These are phyloP conservation scores for Patellaria atrata DNA, from an alignment of 495 filamentous ascomycete genomes.

Conservation along the genomic window DNA sequence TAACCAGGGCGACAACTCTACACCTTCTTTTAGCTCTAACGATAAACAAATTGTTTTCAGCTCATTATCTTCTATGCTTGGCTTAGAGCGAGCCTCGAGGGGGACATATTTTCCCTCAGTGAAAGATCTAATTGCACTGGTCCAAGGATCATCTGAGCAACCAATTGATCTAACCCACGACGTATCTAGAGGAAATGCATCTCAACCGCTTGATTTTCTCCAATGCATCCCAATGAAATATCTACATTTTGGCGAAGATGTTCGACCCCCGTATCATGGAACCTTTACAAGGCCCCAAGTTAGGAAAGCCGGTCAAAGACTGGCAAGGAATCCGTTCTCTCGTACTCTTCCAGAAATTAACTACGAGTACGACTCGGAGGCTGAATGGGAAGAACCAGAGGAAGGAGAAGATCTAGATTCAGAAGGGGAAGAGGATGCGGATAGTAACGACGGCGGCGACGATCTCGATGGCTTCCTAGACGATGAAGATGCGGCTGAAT, in stretches of 20 bases:
- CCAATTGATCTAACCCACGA: constrained; percentile 31
- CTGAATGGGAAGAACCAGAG: constrained; percentile 77
- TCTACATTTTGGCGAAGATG: constrained; percentile 71
- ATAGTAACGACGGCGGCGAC: constrained; percentile 44
- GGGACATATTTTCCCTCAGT: constrained; percentile 42
- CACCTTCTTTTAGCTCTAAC: not conserved
- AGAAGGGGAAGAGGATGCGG: constrained; percentile 68
- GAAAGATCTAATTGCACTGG: constrained; percentile 45
- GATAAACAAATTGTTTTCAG: not conserved
- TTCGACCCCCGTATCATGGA: constrained; percentile 79
- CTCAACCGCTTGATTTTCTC: constrained; percentile 39
- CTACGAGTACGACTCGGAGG: constrained; percentile 95
- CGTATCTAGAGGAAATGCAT: constrained; percentile 19
- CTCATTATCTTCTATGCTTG: constrained; percentile 6
- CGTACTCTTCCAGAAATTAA: constrained; percentile 51
- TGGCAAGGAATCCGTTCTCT: constrained; percentile 58
- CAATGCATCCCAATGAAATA: constrained; percentile 56
- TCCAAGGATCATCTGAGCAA: constrained; percentile 26
- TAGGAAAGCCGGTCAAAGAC: constrained; percentile 33
- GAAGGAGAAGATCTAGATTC: constrained; percentile 67
- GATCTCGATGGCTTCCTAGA: constrained; percentile 67
- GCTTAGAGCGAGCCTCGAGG: constrained; percentile 31
- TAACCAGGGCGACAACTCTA: not conserved
- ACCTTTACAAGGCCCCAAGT: constrained; percentile 53
- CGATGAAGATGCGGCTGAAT: constrained; percentile 37